Evolutionary conservation across 495 filamentous ascomycete species (phyloP), one percentile per base, ranked within the genome.

Genomic region (Neurospora africana): DNA sequence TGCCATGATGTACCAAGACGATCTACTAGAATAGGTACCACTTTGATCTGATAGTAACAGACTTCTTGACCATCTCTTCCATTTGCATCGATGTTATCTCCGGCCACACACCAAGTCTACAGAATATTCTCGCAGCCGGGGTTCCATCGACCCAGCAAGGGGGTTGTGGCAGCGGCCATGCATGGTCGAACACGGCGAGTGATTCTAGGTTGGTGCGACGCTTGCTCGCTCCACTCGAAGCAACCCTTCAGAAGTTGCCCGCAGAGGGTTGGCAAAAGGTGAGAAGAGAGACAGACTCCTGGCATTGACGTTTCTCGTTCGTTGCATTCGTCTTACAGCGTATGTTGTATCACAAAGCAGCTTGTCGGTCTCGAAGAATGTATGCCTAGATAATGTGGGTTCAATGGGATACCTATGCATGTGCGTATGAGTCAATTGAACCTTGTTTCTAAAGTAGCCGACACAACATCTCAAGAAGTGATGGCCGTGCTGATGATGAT

Each of bases 151-250:
- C 76, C 72, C 13, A n/a, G 8, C 21, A 65, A 8, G 47, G 21
- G 70, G 69, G 21, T 68, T 61, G 65, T 58, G 30, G 70, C 67
- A 41, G 69, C 30, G 65, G 58, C 70, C 33, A 13, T 76, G 73
- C 79, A 79, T 76, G 77, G 75, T 58, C 74, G 72, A 75, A 74
- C 73, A 75, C 79, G 79, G 79, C 79, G 79, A 80, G 77, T 74
- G 68, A 17, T 74, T 74, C 37, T 65, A 19, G 53, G 53, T 65
- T 15, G 53, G 53, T 65, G 27, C 27, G 27, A 33, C 53, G 27
- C 30, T 65, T 15, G 27, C 27, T 61, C 6, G 53, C 23, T 33
- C 53, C 53, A 61, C 53, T 61, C 27, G 27, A 61, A 30, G 53
- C 13, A 61, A 61, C 53, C 53, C 53, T 61, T 33, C 53, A 61